Percentiles rank a stretch among this genome's conserved stretches.
These are phyloP conservation scores for Conringia planisiliqua DNA, from an alignment of 345 rosid species.

Conservation along the genomic window DNA sequence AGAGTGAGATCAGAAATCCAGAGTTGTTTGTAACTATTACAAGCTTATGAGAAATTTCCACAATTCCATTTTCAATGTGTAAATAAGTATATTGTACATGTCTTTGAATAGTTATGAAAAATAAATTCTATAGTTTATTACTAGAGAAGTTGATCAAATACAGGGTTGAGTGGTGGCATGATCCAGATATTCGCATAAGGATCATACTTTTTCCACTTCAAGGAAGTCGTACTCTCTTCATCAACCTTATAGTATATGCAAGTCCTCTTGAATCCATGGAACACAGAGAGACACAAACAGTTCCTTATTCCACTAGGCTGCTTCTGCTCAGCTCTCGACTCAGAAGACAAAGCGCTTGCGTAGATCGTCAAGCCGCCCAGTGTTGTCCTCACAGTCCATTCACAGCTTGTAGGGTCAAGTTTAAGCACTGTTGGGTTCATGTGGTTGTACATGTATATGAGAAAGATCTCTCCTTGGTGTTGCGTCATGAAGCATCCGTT, in stretches of 20 bases:
- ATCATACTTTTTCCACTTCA: constrained; percentile 6
- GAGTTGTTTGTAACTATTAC: constrained; percentile 15
- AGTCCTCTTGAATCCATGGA: constrained; percentile 26
- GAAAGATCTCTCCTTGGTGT: constrained; percentile 35
- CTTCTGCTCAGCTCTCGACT: constrained; percentile 39
- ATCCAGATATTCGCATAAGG: constrained; percentile 17
- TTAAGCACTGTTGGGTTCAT: constrained; percentile 53
- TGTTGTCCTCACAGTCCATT: constrained; percentile 55
- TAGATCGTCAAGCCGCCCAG: constrained; percentile 60
- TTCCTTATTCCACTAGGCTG: constrained; percentile 53
- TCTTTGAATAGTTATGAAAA: neutral
- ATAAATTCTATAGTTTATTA: neutral
- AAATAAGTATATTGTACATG: neutral
- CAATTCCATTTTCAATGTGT: neutral
- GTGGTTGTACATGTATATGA: constrained; percentile 49
- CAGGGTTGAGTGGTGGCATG: constrained; percentile 14
- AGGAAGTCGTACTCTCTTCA: neutral
- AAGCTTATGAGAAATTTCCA: neutral
- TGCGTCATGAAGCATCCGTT: constrained; percentile 25
- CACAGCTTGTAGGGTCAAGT: constrained; percentile 45
- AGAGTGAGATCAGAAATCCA: constrained; percentile 13
- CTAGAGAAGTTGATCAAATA: neutral
- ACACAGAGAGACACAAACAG: constrained; percentile 55
- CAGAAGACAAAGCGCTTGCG: constrained; percentile 36
- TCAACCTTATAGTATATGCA: constrained; percentile 14